Evolutionary conservation across 2,329 filamentous ascomycete genomes (phyloP), one percentile per base, ranked within the genome.

Genomic region (Aspergillus proliferans): DNA sequence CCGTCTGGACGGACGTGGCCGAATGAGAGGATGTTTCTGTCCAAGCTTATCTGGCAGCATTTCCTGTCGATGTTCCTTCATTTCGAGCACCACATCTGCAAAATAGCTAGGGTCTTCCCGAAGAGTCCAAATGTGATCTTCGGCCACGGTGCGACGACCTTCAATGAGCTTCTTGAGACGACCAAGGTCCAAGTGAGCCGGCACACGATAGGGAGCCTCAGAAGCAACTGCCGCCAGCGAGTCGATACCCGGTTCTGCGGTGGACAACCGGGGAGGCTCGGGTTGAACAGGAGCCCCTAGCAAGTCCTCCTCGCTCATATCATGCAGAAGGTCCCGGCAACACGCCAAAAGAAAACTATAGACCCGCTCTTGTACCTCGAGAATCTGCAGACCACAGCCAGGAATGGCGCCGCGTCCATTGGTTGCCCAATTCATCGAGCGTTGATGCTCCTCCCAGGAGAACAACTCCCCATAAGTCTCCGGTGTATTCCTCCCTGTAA

Each of bases 31-130:
- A 33, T 48, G 47, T 8, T 1, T 14, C 6, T 26, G 30, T 24
- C 47, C 47, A 19, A 38, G 14, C 4, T 2, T 28, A 45, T 48
- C 47, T 2, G 30, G 40, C 28, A 48, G 14, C 1, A 48, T 12
- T 15, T 45, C 47, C 33, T 15, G 22, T 14, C 26, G 47, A 52
- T 83, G 80, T 10, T 80, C 76, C 19, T 65, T 68, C 10, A 28
- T 26, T 6, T 47, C 74, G 7, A 58, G 52, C 1, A 81, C 40
- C 0, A 62, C 47, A 1, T 77, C 67, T 3, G 69, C 62, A 52
- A 83, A 84, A 61, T 82, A 83, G 0, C 64, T 64, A 0, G 81
- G 80, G 57, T 85, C 82, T 55, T 85, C 81, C 6, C 80, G 71
- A 2, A 85, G 63, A 0, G 71, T 57, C 73, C 73, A 79, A 0